Conservation (phyloP, 345 rosid genomes). For the Euphorbia tirucalli region DNA sequence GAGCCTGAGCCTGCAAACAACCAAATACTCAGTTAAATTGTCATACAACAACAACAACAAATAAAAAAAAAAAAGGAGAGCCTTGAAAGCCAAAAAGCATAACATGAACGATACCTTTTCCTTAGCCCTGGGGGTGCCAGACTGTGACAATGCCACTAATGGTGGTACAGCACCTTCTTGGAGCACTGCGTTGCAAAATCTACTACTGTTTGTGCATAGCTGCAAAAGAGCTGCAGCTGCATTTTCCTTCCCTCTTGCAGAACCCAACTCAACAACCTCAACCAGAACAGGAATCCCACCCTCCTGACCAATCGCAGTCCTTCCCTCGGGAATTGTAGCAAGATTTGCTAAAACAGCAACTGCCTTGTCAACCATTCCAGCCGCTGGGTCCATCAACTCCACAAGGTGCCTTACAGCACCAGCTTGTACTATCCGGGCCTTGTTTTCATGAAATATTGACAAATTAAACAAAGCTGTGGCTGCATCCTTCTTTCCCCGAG, state of each 20-base stretch:
- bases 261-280: conserved; percentile 96
- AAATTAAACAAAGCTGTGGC: conserved; percentile 85
- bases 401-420: conserved; percentile 87
- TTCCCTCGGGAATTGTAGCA: conserved; percentile 74
- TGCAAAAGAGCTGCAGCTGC: conserved; percentile 92
- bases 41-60: no score
- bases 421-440: conserved; percentile 68
- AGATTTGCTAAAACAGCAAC: conserved; percentile 92
- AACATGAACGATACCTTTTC: conserved; percentile 59
- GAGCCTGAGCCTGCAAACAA: conserved; percentile 72
- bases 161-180: conserved; percentile 97
- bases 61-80: background rate
- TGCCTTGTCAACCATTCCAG: conserved; percentile 93
- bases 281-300: conserved; percentile 78
- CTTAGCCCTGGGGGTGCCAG: conserved; percentile 88
- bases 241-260: conserved; percentile 88
- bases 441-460: conserved; percentile 81
- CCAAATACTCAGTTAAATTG: background rate
- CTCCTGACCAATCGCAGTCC: conserved; percentile 72
- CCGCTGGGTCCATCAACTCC: conserved; percentile 86
- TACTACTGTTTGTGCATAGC: conserved; percentile 58
- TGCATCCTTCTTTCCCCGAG: conserved; percentile 87
- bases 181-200: conserved; percentile 63
- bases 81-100: background rate
- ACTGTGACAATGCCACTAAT: conserved; percentile 73